phyloP scores from a whole-genome alignment of 176 grass and related monocot genomes.

The Pontederia crassipes region DNA sequence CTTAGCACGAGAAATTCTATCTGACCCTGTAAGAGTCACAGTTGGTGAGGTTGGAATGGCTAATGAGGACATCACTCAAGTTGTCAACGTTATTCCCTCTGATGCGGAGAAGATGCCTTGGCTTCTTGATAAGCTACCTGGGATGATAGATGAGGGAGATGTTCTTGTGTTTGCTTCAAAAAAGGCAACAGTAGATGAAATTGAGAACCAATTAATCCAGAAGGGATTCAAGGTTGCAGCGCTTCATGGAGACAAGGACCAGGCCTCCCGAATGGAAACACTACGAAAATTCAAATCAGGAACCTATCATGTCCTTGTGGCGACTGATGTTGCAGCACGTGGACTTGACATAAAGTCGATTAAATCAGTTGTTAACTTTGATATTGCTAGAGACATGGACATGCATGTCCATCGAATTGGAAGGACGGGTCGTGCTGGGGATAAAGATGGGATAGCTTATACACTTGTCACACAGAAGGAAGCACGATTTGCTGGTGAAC shows the following conservation, averaged over 20 bases:
- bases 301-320: slow-evolving; percentile 84
- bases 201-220: slow-evolving; percentile 74
- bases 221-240: slow-evolving; percentile 82
- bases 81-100: slow-evolving; percentile 90
- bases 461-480: slow-evolving; percentile 91
- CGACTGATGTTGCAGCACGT: slow-evolving; percentile 96
- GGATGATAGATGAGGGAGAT: slow-evolving; percentile 90
- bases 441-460: slow-evolving; percentile 94
- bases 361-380: slow-evolving; percentile 95
- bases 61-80: slow-evolving; percentile 96
- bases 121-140: slow-evolving; percentile 73
- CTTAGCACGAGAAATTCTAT: slow-evolving; percentile 85
- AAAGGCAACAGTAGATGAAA: slow-evolving; percentile 79
- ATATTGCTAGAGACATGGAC: slow-evolving; percentile 96
- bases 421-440: slow-evolving; percentile 88
- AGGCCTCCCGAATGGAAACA: slow-evolving; percentile 86
- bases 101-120: slow-evolving; percentile 92
- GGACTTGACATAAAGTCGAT: slow-evolving; percentile 99
- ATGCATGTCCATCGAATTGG: slow-evolving; percentile 98
- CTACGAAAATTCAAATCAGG: slow-evolving; percentile 93
- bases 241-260: slow-evolving; percentile 96
- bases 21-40: slow-evolving; percentile 84
- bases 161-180: slow-evolving; percentile 93
- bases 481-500: slow-evolving; percentile 77
- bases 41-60: slow-evolving; percentile 93